Percentiles rank a stretch among this genome's conserved stretches.
These are phyloP conservation scores for Limtongozyma cylindracea DNA, from an alignment of 805 yeast species.

Conservation along the genomic window DNA sequence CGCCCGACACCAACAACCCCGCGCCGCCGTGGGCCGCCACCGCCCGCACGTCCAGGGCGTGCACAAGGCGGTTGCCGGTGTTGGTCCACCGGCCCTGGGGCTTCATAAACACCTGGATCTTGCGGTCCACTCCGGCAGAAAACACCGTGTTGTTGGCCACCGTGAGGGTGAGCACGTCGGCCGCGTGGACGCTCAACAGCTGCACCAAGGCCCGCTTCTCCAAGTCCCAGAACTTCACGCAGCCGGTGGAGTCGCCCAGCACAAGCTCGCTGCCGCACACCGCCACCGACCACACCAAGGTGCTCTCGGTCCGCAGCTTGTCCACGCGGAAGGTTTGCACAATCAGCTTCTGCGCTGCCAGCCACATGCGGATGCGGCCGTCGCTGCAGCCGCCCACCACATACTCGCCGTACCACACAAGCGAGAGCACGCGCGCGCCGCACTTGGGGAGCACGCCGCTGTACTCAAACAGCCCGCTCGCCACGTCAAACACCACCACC, in stretches of 20 bases:
- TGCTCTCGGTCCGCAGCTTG: conserved; percentile 61
- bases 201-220: conserved; percentile 54
- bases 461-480: conserved; percentile 67
- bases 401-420: conserved; percentile 50
- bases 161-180: conserved; percentile 63
- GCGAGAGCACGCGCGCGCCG: conserved; percentile 52
- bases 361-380: conserved; percentile 76
- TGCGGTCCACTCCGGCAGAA: conserved; percentile 85
- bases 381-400: conserved; percentile 91
- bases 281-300: conserved; percentile 73
- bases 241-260: conserved; percentile 94
- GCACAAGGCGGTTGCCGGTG: conserved; percentile 52
- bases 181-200: conserved; percentile 65
- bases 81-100: conserved; percentile 41
- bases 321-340: conserved; percentile 78
- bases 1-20: conserved; percentile 56
- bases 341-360: conserved; percentile 33
- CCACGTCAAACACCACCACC: conserved; percentile 60
- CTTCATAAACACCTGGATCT: conserved; percentile 43
- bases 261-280: conserved; percentile 35
- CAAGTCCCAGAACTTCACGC: conserved; percentile 81
- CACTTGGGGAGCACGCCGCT: conserved; percentile 58
- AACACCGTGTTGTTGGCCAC: conserved; percentile 40
- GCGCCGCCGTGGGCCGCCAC: conserved; percentile 45
- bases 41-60: conserved; percentile 68